Evolutionary conservation across 2,329 filamentous ascomycete species (phyloP).

Genomic region (Aspergillus sp.): DNA sequence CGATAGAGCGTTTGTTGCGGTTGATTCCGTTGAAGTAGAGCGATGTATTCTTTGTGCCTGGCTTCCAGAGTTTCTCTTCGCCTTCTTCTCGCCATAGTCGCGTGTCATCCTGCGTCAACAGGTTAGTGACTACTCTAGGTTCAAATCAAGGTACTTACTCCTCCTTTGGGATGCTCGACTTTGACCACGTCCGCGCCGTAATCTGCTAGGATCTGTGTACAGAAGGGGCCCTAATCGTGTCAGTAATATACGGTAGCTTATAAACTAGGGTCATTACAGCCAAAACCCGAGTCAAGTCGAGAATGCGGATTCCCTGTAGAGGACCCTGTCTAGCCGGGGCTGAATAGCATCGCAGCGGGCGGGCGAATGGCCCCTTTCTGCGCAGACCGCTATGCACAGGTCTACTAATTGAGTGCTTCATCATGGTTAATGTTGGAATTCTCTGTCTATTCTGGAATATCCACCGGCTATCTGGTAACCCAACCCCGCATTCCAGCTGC

Average conservation of each 20-base stretch:
- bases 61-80: conserved; percentile 29
- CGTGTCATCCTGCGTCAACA: conserved; percentile 26
- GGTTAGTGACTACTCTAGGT: no score
- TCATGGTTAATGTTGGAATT: no score
- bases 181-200: conserved; percentile 46
- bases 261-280: conserved; percentile 18
- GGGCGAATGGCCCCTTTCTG: neutral
- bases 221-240: conserved; percentile 34
- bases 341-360: neutral
- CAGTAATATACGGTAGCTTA: neutral
- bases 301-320: conserved; percentile 13
- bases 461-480: neutral
- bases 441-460: no score
- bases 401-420: neutral
- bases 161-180: conserved; percentile 37
- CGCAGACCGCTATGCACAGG: neutral
- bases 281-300: conserved; percentile 32
- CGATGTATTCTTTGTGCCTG: conserved; percentile 33
- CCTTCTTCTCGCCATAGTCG: conserved; percentile 31
- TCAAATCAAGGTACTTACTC: conserved; percentile 3
- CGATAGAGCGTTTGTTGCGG: conserved; percentile 46
- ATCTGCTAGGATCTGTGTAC: conserved; percentile 48
- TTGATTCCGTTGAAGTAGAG: conserved; percentile 48
- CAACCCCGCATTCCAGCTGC: neutral
- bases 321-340: neutral